Evolutionary conservation across 1,139 yeast genomes (phyloP).

Genomic region (Geotrichum candidum): DNA sequence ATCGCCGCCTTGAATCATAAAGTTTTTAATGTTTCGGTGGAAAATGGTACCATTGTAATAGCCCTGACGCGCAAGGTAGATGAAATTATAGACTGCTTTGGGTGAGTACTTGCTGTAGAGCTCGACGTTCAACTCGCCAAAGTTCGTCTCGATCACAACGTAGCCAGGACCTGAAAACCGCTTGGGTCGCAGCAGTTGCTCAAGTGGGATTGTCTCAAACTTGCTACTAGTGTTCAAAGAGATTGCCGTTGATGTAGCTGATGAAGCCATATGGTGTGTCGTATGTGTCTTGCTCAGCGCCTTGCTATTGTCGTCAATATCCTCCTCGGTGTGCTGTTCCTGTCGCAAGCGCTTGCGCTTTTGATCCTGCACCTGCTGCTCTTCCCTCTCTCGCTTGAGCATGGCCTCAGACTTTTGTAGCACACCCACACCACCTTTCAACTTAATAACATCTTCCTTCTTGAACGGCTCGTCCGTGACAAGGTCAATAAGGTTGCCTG

Average conservation of each 20-base stretch:
- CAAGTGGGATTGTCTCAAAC: conserved; percentile 23
- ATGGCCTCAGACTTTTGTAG: conserved; percentile 13
- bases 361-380: neutral
- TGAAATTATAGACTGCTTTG: conserved; percentile 43
- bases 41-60: conserved; percentile 42
- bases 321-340: neutral
- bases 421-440: conserved; percentile 30
- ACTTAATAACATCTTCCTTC: conserved; percentile 29
- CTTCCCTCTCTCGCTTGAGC: conserved; percentile 13
- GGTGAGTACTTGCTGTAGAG: conserved; percentile 40
- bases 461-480: conserved; percentile 32
- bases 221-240: conserved; percentile 29
- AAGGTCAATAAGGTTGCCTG: conserved; percentile 32
- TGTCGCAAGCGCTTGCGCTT: conserved; percentile 3
- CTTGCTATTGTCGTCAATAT: neutral
- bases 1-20: conserved; percentile 52
- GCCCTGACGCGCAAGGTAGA: conserved; percentile 36
- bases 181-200: conserved; percentile 31
- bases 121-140: conserved; percentile 40
- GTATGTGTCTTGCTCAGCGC: conserved; percentile 20
- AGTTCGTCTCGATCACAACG: conserved; percentile 37
- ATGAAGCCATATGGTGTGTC: conserved; percentile 33
- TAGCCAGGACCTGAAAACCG: conserved; percentile 31
- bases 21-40: conserved; percentile 44
- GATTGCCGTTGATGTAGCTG: conserved; percentile 35